Evolutionary conservation across 768 basidiomycete species (phyloP).

Genomic region (Boletus rubescentipes): DNA sequence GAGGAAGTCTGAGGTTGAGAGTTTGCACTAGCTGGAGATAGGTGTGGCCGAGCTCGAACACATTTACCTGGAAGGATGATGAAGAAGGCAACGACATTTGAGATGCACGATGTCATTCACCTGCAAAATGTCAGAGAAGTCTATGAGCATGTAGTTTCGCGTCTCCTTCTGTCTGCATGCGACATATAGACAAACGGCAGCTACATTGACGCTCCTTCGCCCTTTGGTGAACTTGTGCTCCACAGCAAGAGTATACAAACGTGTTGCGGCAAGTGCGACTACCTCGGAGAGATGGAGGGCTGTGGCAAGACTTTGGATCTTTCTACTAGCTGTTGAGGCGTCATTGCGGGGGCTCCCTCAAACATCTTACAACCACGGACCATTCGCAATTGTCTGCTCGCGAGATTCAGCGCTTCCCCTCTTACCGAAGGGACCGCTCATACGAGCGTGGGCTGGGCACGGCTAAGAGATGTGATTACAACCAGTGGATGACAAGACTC

Average conservation of each 20-base stretch:
- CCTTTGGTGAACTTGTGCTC: conserved; percentile 95
- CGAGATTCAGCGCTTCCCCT: conserved; percentile 78
- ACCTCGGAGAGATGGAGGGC: conserved; percentile 77
- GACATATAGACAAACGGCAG: conserved; percentile 94
- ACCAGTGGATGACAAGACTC: conserved; percentile 32
- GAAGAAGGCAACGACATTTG: not conserved
- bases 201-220: conserved; percentile 86
- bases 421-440: conserved; percentile 81
- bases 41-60: conserved; percentile 94
- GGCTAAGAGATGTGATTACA: not conserved
- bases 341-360: not conserved
- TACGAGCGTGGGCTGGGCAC: conserved; percentile 69
- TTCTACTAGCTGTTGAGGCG: conserved; percentile 60
- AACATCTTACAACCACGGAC: conserved; percentile 38
- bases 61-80: conserved; percentile 70
- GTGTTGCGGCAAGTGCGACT: conserved; percentile 76
- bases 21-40: conserved; percentile 93
- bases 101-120: conserved; percentile 37
- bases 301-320: conserved; percentile 80
- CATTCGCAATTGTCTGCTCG: conserved; percentile 90
- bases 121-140: conserved; percentile 95
- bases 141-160: conserved; percentile 94
- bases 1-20: conserved; percentile 79
- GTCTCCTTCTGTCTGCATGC: conserved; percentile 92
- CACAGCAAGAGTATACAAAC: conserved; percentile 91